These are phyloP conservation scores for Peniophora sp. DNA, from an alignment of 1,284 basidiomycete species.

Conservation along the genomic window DNA sequence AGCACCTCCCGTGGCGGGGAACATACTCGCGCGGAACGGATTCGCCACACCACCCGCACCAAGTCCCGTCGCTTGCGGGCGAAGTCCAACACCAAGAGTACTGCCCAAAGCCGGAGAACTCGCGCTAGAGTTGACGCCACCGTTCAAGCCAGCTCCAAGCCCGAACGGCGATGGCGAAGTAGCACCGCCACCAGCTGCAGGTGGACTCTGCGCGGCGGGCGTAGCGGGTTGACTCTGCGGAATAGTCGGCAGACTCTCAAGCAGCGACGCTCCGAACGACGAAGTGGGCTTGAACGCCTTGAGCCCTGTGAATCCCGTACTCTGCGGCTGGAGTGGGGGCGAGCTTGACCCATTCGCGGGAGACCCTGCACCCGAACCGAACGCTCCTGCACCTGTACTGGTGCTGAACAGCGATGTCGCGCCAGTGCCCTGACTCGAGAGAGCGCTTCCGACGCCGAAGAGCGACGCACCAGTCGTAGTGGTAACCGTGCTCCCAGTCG, in stretches of 20 bases:
- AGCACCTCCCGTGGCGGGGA: conserved; percentile 15
- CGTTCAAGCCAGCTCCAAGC: conserved; percentile 7
- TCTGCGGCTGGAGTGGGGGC: conserved; percentile 56
- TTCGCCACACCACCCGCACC: conserved; percentile 46
- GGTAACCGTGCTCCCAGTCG: background rate
- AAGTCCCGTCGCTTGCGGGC: conserved; percentile 64
- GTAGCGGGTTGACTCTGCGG: conserved; percentile 49
- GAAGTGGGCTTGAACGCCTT: conserved; percentile 91
- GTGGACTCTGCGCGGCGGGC: conserved; percentile 28
- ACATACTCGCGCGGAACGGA: conserved; percentile 58
- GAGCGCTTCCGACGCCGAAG: conserved; percentile 2
- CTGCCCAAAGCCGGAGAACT: conserved; percentile 23
- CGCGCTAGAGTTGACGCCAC: conserved; percentile 7
- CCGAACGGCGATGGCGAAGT: background rate
- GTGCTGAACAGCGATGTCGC: background rate
- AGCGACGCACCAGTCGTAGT: background rate
- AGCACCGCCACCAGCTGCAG: conserved; percentile 6
- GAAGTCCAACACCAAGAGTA: conserved; percentile 50
- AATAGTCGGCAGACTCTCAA: conserved; percentile 73
- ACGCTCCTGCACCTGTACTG: background rate
- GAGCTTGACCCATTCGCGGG: conserved; percentile 25
- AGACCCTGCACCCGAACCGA: conserved; percentile 17
- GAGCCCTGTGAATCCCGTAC: conserved; percentile 76
- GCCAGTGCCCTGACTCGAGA: background rate
- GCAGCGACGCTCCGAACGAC: conserved; percentile 76